Evolutionary conservation across 192 early-diverging fungal genomes (phyloP), one percentile per base, ranked within the genome.

Genomic region (Umbelopsis ramanniana): DNA sequence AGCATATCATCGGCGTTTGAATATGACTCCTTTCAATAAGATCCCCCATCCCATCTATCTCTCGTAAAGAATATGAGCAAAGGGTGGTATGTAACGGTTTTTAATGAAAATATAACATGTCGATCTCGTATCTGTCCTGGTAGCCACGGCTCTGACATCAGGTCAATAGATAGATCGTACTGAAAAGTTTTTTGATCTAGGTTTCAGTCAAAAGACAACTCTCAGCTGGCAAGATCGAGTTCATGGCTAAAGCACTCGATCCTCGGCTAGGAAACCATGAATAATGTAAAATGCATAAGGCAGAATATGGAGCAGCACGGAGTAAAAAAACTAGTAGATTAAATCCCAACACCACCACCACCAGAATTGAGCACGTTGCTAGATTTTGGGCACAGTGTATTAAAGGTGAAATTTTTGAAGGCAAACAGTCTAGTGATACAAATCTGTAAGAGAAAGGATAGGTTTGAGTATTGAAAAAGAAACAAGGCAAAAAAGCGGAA

Each of bases 81-180:
- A 50, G 15, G 2, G 19, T 15, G 7, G 7, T 50, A 50, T 50
- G 48, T 50, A 50, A 17, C 19, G 40, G 4, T 50, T 12, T 50
- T 12, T 37, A 35, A 38, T 19, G 33, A 37, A 14, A 3, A 54
- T 54, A 24, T 43, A 26, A 23, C 3, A 63, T 63, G 57, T 63
- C 57, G 57, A 19, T 63, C 57, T 63, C 57, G 57, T 63, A 63
- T 63, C 57, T 63, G 57, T 63, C 57, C 57, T 37, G 33, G 33
- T 35, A 63, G 57, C 33, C 57, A 63, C 57, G 57, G 26, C 57
- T 63, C 57, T 63, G 57, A 26, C 57, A 19, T 29, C 57, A 63
- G 57, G 57, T 63, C 57, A 63, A 63, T 63, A 63, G 57, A 63
- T 63, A 63, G 57, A 63, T 63, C 57, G 57, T 63, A 63, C 26